A percentile compares a stretch with the other conserved stretches of the same genome.
Evolutionary conservation across 208 protist species (phyloP).

Genomic region (Kentomonas sorsogonicus): DNA sequence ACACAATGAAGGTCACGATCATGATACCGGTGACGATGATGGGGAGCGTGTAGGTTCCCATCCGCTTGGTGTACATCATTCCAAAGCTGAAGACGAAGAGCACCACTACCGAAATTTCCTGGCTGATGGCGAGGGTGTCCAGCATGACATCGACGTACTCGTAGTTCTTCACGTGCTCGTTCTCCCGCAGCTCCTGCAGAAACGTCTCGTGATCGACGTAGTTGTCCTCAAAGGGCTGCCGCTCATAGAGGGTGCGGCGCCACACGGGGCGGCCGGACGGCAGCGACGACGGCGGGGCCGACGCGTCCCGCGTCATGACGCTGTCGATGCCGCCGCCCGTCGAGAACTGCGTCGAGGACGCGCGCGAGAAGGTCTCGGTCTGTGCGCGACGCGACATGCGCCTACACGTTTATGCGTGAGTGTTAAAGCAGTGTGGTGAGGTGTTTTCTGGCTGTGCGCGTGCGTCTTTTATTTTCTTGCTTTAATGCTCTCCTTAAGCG

Average conservation of each 20-base stretch:
- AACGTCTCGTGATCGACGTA: conserved; percentile 84
- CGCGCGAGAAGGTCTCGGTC: no score
- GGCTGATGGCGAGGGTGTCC: conserved; percentile 76
- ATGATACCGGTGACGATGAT: conserved; percentile 49
- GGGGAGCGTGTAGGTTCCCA: conserved; percentile 37
- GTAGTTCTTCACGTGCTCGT: conserved; percentile 74
- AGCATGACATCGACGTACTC: conserved; percentile 69
- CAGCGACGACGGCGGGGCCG: not conserved
- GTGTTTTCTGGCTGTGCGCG: no score
- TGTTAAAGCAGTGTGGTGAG: no score
- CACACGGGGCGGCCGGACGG: conserved; percentile 30
- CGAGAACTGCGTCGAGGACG: no score
- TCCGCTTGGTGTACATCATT: conserved; percentile 32
- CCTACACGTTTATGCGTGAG: no score
- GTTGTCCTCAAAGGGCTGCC: conserved; percentile 87
- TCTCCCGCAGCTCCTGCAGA: conserved; percentile 69
- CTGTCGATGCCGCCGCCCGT: no score
- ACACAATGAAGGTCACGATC: conserved; percentile 30
- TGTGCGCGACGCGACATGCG: no score
- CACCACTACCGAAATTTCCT: conserved; percentile 85
- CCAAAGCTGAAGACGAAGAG: conserved; percentile 76
- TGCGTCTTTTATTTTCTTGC: no score
- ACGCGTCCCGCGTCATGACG: conserved; percentile 5
- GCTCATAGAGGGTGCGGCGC: conserved; percentile 81
- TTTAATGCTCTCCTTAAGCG: no score